Evolutionary conservation across 495 filamentous ascomycete genomes (phyloP).

Genomic region (Hypoxylon intermedium): DNA sequence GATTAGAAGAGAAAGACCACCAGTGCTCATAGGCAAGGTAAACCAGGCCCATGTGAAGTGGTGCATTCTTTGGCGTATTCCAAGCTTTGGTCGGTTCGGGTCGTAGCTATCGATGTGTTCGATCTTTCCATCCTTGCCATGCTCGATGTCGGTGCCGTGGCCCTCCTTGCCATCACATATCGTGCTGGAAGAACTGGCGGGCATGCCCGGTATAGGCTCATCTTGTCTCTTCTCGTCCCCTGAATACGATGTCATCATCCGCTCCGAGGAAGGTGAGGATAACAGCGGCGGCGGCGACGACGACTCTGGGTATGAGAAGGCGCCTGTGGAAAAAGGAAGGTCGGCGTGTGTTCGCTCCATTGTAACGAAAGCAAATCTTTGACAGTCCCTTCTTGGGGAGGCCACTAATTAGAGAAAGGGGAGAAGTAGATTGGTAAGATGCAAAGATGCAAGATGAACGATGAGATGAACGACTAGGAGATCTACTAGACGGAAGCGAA

Average conservation of each 20-base stretch:
- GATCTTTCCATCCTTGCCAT: slow-evolving; percentile 11
- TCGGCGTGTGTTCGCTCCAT: slow-evolving; percentile 23
- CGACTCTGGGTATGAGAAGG: slow-evolving; percentile 3
- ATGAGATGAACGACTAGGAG: slow-evolving; percentile 12
- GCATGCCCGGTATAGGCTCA: slow-evolving; percentile 1
- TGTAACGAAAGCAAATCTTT: not conserved
- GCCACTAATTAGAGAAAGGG: slow-evolving; percentile 9
- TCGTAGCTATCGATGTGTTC: slow-evolving; percentile 29
- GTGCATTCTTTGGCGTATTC: slow-evolving; percentile 57
- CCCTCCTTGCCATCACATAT: slow-evolving; percentile 26
- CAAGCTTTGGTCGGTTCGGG: slow-evolving; percentile 35
- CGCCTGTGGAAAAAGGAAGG: slow-evolving; percentile 12
- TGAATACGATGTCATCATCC: slow-evolving; percentile 2
- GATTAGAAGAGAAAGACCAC: slow-evolving; percentile 68
- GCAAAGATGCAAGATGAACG: too few relatives aligned
- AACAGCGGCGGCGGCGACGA: slow-evolving; percentile 16
- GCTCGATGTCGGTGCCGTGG: slow-evolving; percentile 19
- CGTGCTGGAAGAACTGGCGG: slow-evolving; percentile 24
- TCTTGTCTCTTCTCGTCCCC: slow-evolving; percentile 27
- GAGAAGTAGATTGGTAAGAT: too few relatives aligned
- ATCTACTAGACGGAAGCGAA: slow-evolving; percentile 7
- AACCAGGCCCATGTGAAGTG: slow-evolving; percentile 79
- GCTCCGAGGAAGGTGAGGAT: slow-evolving; percentile 6
- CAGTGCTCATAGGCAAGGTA: slow-evolving; percentile 68
- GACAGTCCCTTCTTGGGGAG: not conserved